Conservation (phyloP, 345 rosid species). For the Viola odorata region DNA sequence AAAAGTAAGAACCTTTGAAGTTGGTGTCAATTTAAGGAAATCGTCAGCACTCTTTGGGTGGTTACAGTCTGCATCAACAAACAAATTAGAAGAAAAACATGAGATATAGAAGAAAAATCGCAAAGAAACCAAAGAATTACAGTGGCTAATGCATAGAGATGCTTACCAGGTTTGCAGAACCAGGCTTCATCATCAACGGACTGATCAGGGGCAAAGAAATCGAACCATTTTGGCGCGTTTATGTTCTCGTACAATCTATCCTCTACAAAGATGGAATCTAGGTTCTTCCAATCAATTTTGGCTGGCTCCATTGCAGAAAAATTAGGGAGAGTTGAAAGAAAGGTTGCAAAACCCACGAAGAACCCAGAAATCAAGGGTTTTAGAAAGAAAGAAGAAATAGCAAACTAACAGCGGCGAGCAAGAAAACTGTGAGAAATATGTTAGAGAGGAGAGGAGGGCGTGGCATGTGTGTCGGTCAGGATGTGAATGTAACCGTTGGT, state of each 20-base stretch:
- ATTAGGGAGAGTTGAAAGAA: background rate
- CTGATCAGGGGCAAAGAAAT: constrained; percentile 46
- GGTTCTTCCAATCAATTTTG: constrained; percentile 81
- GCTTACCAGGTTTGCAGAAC: constrained; percentile 83
- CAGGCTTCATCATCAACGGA: constrained; percentile 50
- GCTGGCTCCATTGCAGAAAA: constrained; percentile 65
- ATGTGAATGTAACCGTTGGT: constrained; percentile 4
- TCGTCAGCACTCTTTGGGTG: constrained; percentile 84
- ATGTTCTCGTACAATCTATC: constrained; percentile 73
- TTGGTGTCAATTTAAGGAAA: constrained; percentile 46
- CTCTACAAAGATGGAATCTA: constrained; percentile 65
- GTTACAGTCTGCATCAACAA: constrained; percentile 50
- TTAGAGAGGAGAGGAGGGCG: too few species aligned
- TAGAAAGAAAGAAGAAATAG: background rate
- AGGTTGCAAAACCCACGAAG: background rate
- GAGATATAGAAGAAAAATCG: background rate
- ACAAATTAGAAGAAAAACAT: background rate
- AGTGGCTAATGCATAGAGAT: background rate
- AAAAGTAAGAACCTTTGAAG: constrained; percentile 33
- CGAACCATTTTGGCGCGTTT: constrained; percentile 83
- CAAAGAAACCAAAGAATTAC: background rate
- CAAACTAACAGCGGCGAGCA: too few species aligned
- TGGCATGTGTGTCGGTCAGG: too few species aligned
- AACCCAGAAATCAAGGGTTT: too few species aligned
- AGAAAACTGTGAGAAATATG: too few species aligned